Evolutionary conservation across 2,329 filamentous ascomycete genomes (phyloP).

Genomic region (Colletotrichum karsti): DNA sequence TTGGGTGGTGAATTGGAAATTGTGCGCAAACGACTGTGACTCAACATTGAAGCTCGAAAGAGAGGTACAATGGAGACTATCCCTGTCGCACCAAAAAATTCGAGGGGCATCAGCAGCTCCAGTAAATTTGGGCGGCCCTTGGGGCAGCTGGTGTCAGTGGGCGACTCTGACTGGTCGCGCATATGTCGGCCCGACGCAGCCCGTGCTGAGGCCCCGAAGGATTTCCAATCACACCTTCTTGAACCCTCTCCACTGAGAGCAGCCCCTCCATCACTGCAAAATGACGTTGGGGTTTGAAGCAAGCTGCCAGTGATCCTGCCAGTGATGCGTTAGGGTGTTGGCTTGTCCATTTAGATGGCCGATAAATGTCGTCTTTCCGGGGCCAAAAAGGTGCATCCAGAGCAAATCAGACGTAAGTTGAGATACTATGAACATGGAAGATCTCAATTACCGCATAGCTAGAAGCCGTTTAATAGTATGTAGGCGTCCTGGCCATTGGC

Average conservation of each 20-base stretch:
- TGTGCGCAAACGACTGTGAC: slow-evolving; percentile 25
- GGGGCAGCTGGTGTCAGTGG: slow-evolving; percentile 9
- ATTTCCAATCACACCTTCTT: slow-evolving; percentile 3
- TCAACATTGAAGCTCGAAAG: slow-evolving; percentile 24
- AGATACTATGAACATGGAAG: too few relatives aligned
- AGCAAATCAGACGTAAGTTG: not conserved
- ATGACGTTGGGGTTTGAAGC: slow-evolving; percentile 21
- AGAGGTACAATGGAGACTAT: slow-evolving; percentile 5
- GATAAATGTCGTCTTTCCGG: not conserved
- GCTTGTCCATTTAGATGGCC: not conserved
- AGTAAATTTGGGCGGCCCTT: too few relatives aligned
- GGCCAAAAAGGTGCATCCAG: not conserved
- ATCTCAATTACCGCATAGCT: too few relatives aligned
- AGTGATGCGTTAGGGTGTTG: slow-evolving; percentile 22
- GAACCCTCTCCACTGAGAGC: not conserved
- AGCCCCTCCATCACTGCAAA: slow-evolving; percentile 28
- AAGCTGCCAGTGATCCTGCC: slow-evolving; percentile 17
- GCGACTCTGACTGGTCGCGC: not conserved
- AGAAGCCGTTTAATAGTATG: too few relatives aligned
- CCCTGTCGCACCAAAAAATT: slow-evolving; percentile 29
- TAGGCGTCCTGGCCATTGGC: too few relatives aligned
- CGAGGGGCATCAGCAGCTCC: slow-evolving; percentile 22
- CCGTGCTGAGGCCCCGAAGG: not conserved
- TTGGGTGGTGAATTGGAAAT: slow-evolving; percentile 12
- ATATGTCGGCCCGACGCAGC: slow-evolving; percentile 19